Evolutionary conservation across 2,329 filamentous ascomycete genomes (phyloP), one percentile per base, ranked within the genome.

Genomic region (Penicillium sp.): DNA sequence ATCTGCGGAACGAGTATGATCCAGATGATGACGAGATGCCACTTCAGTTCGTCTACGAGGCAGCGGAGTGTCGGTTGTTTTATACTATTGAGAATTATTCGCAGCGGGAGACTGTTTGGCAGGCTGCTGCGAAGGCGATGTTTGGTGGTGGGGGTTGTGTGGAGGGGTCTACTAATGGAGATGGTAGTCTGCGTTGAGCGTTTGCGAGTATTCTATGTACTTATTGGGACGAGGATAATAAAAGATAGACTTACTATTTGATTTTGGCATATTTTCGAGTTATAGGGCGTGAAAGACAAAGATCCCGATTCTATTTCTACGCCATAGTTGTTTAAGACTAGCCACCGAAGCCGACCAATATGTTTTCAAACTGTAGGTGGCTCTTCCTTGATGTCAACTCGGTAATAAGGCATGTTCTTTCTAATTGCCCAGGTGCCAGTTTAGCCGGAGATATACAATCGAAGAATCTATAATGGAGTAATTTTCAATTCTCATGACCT

Each of bases 11-110:
- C 50, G 64, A 73, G 37, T 73, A 76, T 48, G 70, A 72, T 43
- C 67, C 72, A 5, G 71, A 69, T 25, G 74, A 76, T 43, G 59
- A 74, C 18, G 47, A 68, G 37, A 64, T 73, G 0, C 78, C 82
- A 12, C 66, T 78, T 13, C 83, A 87, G 56, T 86, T 85, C 59
- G 66, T 79, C 1, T 80, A 81, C 48, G 78, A 84, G 54, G 75
- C 80, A 1, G 79, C 83, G 0, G 78, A 82, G 56, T 86, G 82
- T 55, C 72, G 81, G 4, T 63, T 85, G 10, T 86, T 77, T 60
- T 84, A 79, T 52, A 82, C 82, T 2, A 62, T 72, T 13, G 65
- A 72, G 2, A 83, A 81, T 66, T 65, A 80, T 29, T 65, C 73
- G 3, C 73, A 82, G 49, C 73, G 79, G 1, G 72, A 71, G 1